Conservation (phyloP, 768 basidiomycete species). For the Ramaria rubella region DNA sequence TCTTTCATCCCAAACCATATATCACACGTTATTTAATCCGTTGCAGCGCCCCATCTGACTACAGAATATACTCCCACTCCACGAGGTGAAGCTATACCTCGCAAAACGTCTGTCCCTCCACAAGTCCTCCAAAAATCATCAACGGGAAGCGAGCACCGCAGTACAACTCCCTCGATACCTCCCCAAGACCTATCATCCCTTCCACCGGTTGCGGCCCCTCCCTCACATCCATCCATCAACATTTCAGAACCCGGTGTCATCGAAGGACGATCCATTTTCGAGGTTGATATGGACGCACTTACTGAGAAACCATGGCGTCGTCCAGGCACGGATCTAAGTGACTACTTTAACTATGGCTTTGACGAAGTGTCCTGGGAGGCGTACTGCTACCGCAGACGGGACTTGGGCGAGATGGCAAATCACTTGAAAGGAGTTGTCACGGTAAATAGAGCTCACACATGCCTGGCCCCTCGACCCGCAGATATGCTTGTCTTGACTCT, state of each 20-base stretch:
- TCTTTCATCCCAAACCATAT: constrained; percentile 1
- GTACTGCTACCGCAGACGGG: constrained; percentile 79
- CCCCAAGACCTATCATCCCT: constrained; percentile 55
- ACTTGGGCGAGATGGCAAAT: constrained; percentile 71
- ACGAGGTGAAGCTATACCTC: constrained; percentile 51
- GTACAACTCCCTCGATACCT: constrained; percentile 24
- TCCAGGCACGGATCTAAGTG: constrained; percentile 87
- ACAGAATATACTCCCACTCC: constrained; percentile 68
- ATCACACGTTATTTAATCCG: constrained; percentile 21
- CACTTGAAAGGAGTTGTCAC: constrained; percentile 79
- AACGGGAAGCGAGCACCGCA: constrained; percentile 14
- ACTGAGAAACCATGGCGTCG: constrained; percentile 85
- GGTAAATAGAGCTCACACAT: constrained; percentile 37
- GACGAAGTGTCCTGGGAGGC: constrained; percentile 95
- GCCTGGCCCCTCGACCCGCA: neutral
- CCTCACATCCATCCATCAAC: constrained; percentile 75
- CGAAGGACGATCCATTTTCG: constrained; percentile 74
- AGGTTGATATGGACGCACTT: constrained; percentile 70
- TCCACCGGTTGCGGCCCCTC: constrained; percentile 62
- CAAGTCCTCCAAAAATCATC: constrained; percentile 16
- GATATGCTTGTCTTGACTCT: neutral
- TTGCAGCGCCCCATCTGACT: constrained; percentile 49
- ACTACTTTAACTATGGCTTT: constrained; percentile 99
- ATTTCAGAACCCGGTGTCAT: constrained; percentile 57
- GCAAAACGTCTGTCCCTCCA: constrained; percentile 27